A percentile compares a stretch with the other conserved stretches of the same genome.
phyloP scores from a whole-genome alignment of 2,329 filamentous ascomycete genomes.

The Aspergillus quadrilineatus region DNA sequence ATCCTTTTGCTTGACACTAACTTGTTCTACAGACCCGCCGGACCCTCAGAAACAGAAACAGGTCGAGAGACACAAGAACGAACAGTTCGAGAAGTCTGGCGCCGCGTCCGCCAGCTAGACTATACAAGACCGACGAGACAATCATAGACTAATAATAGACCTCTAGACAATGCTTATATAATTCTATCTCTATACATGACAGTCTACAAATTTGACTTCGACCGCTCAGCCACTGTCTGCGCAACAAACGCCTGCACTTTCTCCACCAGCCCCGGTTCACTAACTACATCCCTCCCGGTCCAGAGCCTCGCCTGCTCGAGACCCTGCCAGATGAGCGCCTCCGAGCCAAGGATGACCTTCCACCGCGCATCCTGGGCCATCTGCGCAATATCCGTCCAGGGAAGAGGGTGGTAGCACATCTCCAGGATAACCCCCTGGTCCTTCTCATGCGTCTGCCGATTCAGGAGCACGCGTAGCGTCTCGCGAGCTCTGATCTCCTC shows the following conservation, averaged over 20 bases:
- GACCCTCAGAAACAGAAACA: slow-evolving; percentile 60
- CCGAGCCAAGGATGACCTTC: slow-evolving; percentile 73
- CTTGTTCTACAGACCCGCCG: slow-evolving; percentile 56
- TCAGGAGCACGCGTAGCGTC: slow-evolving; percentile 47
- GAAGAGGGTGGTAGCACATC: slow-evolving; percentile 79
- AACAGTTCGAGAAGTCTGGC: slow-evolving; percentile 71
- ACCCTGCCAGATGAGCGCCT: slow-evolving; percentile 75
- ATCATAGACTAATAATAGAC: background rate
- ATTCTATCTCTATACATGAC: slow-evolving; percentile 15
- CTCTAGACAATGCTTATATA: slow-evolving; percentile 2
- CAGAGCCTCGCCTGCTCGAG: slow-evolving; percentile 64
- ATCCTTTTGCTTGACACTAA: too few relatives aligned
- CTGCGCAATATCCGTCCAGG: slow-evolving; percentile 65
- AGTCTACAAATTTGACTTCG: slow-evolving; percentile 29
- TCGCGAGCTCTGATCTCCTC: slow-evolving; percentile 62
- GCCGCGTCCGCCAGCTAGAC: slow-evolving; percentile 63
- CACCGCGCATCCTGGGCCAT: slow-evolving; percentile 63
- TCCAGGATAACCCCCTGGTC: slow-evolving; percentile 69
- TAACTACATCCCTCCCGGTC: slow-evolving; percentile 61
- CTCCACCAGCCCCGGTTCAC: slow-evolving; percentile 56
- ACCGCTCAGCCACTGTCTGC: slow-evolving; percentile 46
- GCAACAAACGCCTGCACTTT: slow-evolving; percentile 57
- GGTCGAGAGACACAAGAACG: slow-evolving; percentile 67
- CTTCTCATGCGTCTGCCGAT: slow-evolving; percentile 15
- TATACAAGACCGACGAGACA: slow-evolving; percentile 54